Conservation (phyloP, 305 asterid genomes). For the Ruellia speciosa region DNA sequence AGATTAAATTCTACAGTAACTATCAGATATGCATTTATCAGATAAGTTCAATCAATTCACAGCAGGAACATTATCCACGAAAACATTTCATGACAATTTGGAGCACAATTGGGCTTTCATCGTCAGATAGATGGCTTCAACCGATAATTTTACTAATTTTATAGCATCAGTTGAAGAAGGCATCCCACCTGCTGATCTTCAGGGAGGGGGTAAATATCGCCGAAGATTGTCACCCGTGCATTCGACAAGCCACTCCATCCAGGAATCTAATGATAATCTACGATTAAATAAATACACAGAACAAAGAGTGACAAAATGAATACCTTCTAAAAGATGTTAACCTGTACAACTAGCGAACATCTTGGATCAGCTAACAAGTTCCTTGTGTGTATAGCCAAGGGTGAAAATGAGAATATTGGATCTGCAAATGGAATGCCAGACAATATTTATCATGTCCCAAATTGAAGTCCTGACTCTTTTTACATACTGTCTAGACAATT, state of each 20-base stretch:
- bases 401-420: constrained; percentile 90
- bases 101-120: constrained; percentile 2
- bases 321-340: constrained; percentile 25
- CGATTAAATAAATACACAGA: constrained; percentile 12
- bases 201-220: constrained; percentile 85
- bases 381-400: constrained; percentile 96
- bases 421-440: constrained; percentile 35
- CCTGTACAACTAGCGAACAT: constrained; percentile 92
- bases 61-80: neutral
- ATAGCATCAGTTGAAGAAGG: constrained; percentile 13
- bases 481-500: neutral
- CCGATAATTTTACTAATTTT: constrained; percentile 2
- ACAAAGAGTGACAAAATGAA: constrained; percentile 4
- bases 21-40: neutral
- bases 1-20: neutral
- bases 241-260: constrained; percentile 99
- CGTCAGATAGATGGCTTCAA: constrained; percentile 1
- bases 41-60: neutral
- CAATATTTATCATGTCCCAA: neutral
- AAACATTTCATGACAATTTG: neutral
- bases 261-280: constrained; percentile 50
- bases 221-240: constrained; percentile 91
- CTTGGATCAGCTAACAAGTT: constrained; percentile 88
- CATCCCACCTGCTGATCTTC: constrained; percentile 77
- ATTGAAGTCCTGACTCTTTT: neutral